Conservation (phyloP, 2,329 filamentous ascomycete species). For the Scopulariopsis brevicaulis region DNA sequence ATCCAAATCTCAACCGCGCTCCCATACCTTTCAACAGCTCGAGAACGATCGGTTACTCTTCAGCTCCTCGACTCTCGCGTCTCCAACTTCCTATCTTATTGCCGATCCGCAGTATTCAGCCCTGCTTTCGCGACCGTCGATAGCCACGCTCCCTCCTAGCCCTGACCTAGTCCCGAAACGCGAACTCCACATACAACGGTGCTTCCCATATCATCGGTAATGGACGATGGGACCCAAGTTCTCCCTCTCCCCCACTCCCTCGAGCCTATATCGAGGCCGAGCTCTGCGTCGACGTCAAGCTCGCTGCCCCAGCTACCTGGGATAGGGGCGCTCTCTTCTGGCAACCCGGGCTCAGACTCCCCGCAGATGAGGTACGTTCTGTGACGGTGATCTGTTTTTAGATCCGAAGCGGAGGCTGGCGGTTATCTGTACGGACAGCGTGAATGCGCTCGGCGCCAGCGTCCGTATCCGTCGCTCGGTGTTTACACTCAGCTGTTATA, state of each 20-base stretch:
- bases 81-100: neutral
- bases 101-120: neutral
- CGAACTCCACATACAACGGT: neutral
- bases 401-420: neutral
- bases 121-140: neutral
- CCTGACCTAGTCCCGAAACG: neutral
- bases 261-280: constrained; percentile 37
- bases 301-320: constrained; percentile 33
- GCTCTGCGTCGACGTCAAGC: constrained; percentile 34
- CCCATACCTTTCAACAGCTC: no score
- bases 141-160: neutral
- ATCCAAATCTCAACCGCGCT: neutral
- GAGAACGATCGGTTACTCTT: neutral
- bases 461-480: neutral
- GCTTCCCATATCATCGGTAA: constrained; percentile 15
- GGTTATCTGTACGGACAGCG: neutral
- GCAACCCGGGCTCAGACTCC: constrained; percentile 24
- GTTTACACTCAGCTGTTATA: neutral
- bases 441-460: neutral
- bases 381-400: neutral
- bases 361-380: constrained; percentile 34
- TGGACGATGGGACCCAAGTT: constrained; percentile 34
- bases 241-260: constrained; percentile 26
- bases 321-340: constrained; percentile 31
- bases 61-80: neutral